These are phyloP conservation scores for Trebouxia gelatinosa DNA, from an alignment of 163 green algal species.

Conservation along the genomic window DNA sequence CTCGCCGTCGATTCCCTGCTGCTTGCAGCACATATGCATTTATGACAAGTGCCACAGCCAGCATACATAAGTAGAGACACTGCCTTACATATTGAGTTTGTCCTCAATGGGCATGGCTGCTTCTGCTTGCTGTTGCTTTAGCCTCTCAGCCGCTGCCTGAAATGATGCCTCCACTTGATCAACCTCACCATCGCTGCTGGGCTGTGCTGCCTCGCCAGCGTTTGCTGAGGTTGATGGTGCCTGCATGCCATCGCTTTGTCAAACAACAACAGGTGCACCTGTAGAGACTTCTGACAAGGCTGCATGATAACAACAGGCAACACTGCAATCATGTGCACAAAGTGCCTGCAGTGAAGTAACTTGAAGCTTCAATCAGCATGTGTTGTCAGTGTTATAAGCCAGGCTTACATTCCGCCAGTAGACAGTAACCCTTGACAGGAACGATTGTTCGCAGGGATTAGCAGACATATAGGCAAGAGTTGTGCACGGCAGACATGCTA, in stretches of 20 bases:
- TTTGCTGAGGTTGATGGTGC: neutral
- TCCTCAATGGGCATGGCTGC: constrained; percentile 74
- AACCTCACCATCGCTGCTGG: neutral
- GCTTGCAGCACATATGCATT: too few relatives aligned
- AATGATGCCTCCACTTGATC: constrained; percentile 44
- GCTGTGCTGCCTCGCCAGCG: neutral
- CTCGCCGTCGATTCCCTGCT: too few relatives aligned
- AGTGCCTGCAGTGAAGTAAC: neutral
- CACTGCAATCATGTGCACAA: neutral
- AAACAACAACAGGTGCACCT: neutral
- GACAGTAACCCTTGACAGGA: neutral
- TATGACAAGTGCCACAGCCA: too few relatives aligned
- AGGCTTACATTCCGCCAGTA: neutral
- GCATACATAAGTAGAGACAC: too few relatives aligned
- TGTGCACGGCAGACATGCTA: neutral
- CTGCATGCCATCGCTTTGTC: neutral
- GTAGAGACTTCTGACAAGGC: neutral
- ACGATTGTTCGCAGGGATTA: neutral
- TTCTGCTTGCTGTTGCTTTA: constrained; percentile 58
- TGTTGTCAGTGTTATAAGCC: neutral
- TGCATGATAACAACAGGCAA: neutral
- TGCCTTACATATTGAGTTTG: constrained; percentile 51
- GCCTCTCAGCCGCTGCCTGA: constrained; percentile 48
- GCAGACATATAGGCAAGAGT: neutral
- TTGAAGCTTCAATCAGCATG: neutral